Evolutionary conservation across 768 basidiomycete genomes (phyloP).

Genomic region (Psilocybe tampanensis): DNA sequence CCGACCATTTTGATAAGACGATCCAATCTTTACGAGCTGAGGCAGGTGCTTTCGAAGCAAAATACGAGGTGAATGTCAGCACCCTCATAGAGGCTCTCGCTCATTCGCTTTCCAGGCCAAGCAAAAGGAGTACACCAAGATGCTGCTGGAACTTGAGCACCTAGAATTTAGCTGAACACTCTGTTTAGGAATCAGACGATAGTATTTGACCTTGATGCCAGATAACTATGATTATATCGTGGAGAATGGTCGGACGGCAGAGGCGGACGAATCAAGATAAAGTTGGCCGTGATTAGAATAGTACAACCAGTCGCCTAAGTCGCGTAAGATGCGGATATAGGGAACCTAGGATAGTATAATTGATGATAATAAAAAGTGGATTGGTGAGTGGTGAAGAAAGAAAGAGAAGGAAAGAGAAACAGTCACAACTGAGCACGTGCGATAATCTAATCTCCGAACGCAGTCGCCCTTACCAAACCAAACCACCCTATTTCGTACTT

Average conservation of each 20-base stretch:
- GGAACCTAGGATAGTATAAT: background rate
- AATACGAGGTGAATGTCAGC: constrained; percentile 18
- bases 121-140: constrained; percentile 23
- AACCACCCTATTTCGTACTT: constrained; percentile 25
- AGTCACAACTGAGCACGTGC: constrained; percentile 16
- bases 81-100: background rate
- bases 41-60: constrained; percentile 20
- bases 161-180: constrained; percentile 21
- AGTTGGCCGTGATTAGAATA: background rate
- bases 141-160: constrained; percentile 27
- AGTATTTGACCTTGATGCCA: background rate
- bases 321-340: background rate
- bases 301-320: background rate
- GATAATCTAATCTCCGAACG: constrained; percentile 37
- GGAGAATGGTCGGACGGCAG: background rate
- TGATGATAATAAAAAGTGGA: background rate
- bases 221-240: background rate
- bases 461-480: constrained; percentile 27
- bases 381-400: background rate
- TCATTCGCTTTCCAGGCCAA: constrained; percentile 17
- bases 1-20: constrained; percentile 17
- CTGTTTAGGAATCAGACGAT: background rate
- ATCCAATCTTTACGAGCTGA: constrained; percentile 19
- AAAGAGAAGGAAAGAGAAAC: background rate
- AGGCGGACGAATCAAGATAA: background rate